Conservation (phyloP, 202 grass and related monocot genomes). For the Saccharum hybrid region DNA sequence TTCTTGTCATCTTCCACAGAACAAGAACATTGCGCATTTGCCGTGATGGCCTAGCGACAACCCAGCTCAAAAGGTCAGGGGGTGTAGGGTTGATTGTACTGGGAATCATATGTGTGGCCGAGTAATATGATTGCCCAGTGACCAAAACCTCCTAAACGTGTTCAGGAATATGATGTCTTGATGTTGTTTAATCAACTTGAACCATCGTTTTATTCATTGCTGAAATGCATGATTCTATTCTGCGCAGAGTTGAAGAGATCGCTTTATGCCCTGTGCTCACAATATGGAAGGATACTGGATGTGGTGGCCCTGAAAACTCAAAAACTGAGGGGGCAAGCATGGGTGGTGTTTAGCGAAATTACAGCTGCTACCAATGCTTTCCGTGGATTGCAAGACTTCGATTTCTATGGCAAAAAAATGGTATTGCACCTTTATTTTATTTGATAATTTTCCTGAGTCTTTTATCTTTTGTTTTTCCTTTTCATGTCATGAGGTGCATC, state of each 20-base stretch:
- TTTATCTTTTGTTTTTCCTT: not conserved
- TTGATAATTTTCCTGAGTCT: not conserved
- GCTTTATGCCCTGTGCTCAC: conserved; percentile 91
- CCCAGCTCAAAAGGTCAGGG: not conserved
- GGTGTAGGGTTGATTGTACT: not conserved
- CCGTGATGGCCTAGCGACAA: not conserved
- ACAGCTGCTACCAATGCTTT: conserved; percentile 92
- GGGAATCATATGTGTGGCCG: not conserved
- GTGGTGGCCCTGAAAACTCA: conserved; percentile 87
- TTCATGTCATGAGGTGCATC: not conserved
- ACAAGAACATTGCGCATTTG: not conserved
- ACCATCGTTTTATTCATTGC: not conserved
- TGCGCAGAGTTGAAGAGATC: conserved; percentile 87
- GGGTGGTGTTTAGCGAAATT: conserved; percentile 93
- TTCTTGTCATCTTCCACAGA: not conserved
- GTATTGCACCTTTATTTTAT: conserved; percentile 47
- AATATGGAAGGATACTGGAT: conserved; percentile 97
- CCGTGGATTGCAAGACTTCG: conserved; percentile 89
- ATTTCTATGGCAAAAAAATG: conserved; percentile 93
- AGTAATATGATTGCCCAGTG: not conserved
- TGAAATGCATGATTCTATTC: not conserved
- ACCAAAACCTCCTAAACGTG: not conserved
- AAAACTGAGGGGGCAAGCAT: conserved; percentile 94
- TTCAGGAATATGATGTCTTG: not conserved
- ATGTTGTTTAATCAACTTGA: not conserved